phyloP scores from a whole-genome alignment of 1,284 basidiomycete species.

The Neonothopanus nambi region DNA sequence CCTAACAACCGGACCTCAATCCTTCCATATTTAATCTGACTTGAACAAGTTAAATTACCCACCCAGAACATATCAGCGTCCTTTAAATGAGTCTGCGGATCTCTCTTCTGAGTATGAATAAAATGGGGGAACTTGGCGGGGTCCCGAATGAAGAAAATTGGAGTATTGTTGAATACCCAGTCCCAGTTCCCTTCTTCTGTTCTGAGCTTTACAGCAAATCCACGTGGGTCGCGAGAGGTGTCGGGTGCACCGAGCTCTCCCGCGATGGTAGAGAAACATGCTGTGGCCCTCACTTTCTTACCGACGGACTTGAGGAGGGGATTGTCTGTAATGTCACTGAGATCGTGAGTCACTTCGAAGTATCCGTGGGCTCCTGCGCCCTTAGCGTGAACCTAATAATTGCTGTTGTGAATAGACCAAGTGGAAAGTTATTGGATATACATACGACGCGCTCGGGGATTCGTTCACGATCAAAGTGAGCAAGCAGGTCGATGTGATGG shows the following conservation, averaged over 20 bases:
- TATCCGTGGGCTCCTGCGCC: constrained; percentile 91
- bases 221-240: constrained; percentile 90
- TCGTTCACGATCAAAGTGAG: constrained; percentile 92
- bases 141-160: constrained; percentile 86
- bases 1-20: no score
- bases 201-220: constrained; percentile 89
- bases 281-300: constrained; percentile 69
- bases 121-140: constrained; percentile 89
- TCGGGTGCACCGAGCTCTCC: constrained; percentile 89
- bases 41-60: constrained; percentile 26
- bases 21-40: no score
- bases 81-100: constrained; percentile 86
- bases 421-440: constrained; percentile 20
- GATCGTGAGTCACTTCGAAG: constrained; percentile 84
- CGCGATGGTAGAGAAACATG: constrained; percentile 87
- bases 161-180: constrained; percentile 92
- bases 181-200: constrained; percentile 91
- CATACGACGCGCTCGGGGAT: constrained; percentile 91
- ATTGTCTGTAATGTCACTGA: constrained; percentile 79
- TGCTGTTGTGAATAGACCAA: background rate
- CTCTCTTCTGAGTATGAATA: constrained; percentile 94
- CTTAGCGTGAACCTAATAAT: constrained; percentile 74
- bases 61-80: constrained; percentile 84
- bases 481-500: constrained; percentile 85
- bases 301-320: constrained; percentile 72